A percentile compares a stretch with the other conserved stretches of the same genome.
These are phyloP conservation scores for Pueraria montana DNA, from an alignment of 306 rosid genomes.

Conservation along the genomic window DNA sequence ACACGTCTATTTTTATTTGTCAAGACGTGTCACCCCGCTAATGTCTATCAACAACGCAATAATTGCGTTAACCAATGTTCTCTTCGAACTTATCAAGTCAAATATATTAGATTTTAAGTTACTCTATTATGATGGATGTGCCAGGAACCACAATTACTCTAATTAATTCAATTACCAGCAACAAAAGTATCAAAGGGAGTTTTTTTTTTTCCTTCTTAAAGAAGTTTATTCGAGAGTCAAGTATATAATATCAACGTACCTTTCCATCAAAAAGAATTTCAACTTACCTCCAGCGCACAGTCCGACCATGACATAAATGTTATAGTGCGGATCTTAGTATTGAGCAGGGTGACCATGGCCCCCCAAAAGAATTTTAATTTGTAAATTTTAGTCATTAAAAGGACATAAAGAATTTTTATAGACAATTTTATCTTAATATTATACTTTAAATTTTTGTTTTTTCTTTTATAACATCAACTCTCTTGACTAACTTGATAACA, in stretches of 20 bases:
- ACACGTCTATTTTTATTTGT: background rate
- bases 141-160: background rate
- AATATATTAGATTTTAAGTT: constrained; percentile 28
- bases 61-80: constrained; percentile 19
- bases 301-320: constrained; percentile 6
- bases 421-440: no score
- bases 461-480: no score
- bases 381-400: no score
- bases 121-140: background rate
- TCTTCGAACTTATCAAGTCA: background rate
- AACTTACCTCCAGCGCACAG: constrained; percentile 24
- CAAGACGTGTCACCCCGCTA: background rate
- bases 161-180: constrained; percentile 12
- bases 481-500: background rate
- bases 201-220: background rate
- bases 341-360: no score
- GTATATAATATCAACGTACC: constrained; percentile 5
- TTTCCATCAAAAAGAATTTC: constrained; percentile 18
- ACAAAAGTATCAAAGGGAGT: background rate
- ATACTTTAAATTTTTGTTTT: no score
- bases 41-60: constrained; percentile 23
- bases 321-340: background rate
- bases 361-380: no score
- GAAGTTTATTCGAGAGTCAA: background rate
- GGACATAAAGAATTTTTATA: no score